Percentiles rank a stretch among this genome's conserved stretches.
phyloP scores from a whole-genome alignment of 1,139 yeast genomes.

The Pichia sp. region DNA sequence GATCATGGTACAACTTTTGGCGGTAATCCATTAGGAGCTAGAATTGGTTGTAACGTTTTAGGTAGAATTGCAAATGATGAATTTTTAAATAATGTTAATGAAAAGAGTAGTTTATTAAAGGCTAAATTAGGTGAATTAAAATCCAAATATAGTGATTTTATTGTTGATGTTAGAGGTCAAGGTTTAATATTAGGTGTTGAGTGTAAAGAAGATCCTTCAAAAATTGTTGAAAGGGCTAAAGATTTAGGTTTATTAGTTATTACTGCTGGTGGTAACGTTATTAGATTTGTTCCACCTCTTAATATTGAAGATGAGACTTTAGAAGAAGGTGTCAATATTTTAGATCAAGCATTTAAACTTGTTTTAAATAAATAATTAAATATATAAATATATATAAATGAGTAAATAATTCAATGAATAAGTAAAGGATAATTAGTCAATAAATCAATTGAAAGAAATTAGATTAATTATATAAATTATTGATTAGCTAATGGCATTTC shows the following conservation, averaged over 20 bases:
- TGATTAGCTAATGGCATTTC: too few relatives aligned
- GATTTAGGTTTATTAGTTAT: constrained; percentile 76
- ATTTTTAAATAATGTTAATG: constrained; percentile 53
- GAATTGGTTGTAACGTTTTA: constrained; percentile 72
- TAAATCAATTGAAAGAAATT: too few relatives aligned
- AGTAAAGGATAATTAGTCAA: too few relatives aligned
- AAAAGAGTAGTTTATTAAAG: constrained; percentile 50
- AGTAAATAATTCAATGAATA: too few relatives aligned
- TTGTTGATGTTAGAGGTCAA: constrained; percentile 72
- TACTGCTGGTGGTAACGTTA: constrained; percentile 86
- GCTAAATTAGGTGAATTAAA: constrained; percentile 47
- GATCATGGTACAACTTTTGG: constrained; percentile 99
- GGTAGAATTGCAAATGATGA: constrained; percentile 55
- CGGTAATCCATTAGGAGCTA: constrained; percentile 89
- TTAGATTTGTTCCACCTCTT: constrained; percentile 88
- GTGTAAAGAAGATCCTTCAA: constrained; percentile 60
- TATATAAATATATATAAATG: neutral
- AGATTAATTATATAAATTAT: too few relatives aligned
- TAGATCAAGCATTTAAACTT: constrained; percentile 45
- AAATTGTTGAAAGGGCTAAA: constrained; percentile 61
- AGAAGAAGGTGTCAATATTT: constrained; percentile 61
- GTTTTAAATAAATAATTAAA: constrained; percentile 21
- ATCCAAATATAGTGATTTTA: constrained; percentile 50
- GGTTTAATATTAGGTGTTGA: constrained; percentile 85
- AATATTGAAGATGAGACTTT: constrained; percentile 69